phyloP scores from a whole-genome alignment of 2,329 filamentous ascomycete genomes.

The Fusarium pseudograminearum region DNA sequence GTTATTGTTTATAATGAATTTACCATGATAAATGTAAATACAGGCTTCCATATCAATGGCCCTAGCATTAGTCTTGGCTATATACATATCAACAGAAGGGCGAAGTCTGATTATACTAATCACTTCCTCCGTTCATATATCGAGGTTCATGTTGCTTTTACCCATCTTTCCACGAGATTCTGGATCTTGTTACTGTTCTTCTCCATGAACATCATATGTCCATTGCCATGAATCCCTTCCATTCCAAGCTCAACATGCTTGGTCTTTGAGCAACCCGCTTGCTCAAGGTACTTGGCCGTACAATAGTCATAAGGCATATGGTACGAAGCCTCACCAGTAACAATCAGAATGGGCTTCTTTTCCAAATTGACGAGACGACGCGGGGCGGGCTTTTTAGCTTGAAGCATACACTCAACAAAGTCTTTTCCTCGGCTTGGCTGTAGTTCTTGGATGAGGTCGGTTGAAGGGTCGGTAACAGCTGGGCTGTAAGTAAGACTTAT shows the following conservation, averaged over 20 bases:
- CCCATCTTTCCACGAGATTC: slow-evolving; percentile 2
- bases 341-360: slow-evolving; percentile 45
- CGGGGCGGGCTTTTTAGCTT: slow-evolving; percentile 25
- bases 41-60: no score
- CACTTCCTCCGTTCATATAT: no score
- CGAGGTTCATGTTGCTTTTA: not conserved
- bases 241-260: slow-evolving; percentile 38
- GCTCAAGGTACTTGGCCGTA: slow-evolving; percentile 29
- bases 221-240: slow-evolving; percentile 38
- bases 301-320: slow-evolving; percentile 43
- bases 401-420: slow-evolving; percentile 32
- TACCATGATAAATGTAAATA: no score
- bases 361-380: slow-evolving; percentile 51
- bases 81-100: no score
- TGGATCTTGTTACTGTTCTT: slow-evolving; percentile 34
- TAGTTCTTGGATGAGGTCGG: slow-evolving; percentile 30
- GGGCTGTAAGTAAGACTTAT: slow-evolving; percentile 62
- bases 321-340: slow-evolving; percentile 39
- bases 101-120: no score
- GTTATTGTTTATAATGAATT: no score
- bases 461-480: slow-evolving; percentile 41
- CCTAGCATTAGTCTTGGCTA: no score
- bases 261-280: slow-evolving; percentile 39
- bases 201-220: slow-evolving; percentile 45
- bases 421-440: slow-evolving; percentile 6